Base-by-base conservation (phyloP, 495 filamentous ascomycete genomes). In the Lasiosphaeria miniovina region DNA sequence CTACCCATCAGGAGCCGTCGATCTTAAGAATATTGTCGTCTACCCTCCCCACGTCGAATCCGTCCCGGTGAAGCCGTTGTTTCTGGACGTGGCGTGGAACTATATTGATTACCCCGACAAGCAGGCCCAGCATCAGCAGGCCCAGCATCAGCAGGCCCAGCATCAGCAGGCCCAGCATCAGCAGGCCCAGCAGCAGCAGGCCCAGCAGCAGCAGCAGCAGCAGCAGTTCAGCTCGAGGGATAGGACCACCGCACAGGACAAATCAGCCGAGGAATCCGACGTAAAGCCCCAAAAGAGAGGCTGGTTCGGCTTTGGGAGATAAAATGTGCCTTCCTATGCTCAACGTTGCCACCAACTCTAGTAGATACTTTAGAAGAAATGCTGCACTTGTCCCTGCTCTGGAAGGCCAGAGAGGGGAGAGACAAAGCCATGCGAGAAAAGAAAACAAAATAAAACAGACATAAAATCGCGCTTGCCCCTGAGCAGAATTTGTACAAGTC, bases 51-150 rank as follows among this genome's bases (percentile, higher is more conserved):
- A 84, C 63, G 75, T 96, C 55, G 84, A 90, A 57, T 83, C 90
- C 0, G 84, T 97, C 41, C 92, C 94, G 0, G 91, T 97, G 14
- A 99, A 99, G 74, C 95, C 94, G 14, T 72, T 99, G 14, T 98
- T 97, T 80, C 82, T 98, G 49, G 94, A 99, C 70, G 90, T 96
- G 11, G 94, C 94, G 14, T 98, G 91, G 89, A 99, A 98, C 71
- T 99, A 96, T 70, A 91, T 99, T 60, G 87, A 91, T 24, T 99
- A 99, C 71, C 93, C 94, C 3, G 89, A 88, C 4, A 80, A 45
- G 55, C 6, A 31, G 24, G 17, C 6, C 36, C 12, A 58, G 15
- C 24, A 54, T 12, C 6, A 54, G 33, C 6, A 31, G 24, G 17
- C 6, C 36, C 12, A 58, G 15, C 24, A 54, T 12, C 6, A 45